Conservation (phyloP, 768 basidiomycete species). For the Saitozyma podzolica region DNA sequence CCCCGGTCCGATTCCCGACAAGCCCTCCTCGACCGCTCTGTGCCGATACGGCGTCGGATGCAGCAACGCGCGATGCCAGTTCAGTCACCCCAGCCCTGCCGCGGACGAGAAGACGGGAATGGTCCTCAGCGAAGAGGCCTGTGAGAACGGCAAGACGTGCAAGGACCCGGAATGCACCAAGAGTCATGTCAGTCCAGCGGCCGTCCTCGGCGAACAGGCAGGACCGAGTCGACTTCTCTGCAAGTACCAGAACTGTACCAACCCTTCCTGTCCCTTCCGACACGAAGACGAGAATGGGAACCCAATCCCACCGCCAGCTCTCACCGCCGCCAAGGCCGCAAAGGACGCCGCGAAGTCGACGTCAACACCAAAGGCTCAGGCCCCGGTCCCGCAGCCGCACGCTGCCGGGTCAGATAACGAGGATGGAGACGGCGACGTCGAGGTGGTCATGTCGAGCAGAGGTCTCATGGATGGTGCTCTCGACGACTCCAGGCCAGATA, state of each 20-base stretch:
- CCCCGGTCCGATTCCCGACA: constrained; percentile 46
- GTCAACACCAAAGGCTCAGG: constrained; percentile 9
- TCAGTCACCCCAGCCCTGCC: constrained; percentile 94
- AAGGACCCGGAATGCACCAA: constrained; percentile 92
- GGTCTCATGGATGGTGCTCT: constrained; percentile 43
- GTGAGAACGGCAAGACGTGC: constrained; percentile 83
- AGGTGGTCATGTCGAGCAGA: constrained; percentile 43
- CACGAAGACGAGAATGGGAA: constrained; percentile 52
- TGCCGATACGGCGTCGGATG: constrained; percentile 94
- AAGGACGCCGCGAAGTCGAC: constrained; percentile 10
- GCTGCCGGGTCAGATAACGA: constrained; percentile 35
- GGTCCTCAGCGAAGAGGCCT: constrained; percentile 89
- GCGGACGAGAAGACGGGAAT: constrained; percentile 92
- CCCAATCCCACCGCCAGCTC: constrained; percentile 48
- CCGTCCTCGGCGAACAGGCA: constrained; percentile 59
- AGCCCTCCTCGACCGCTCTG: constrained; percentile 56
- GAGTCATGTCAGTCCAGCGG: constrained; percentile 85
- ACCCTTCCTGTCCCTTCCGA: constrained; percentile 51
- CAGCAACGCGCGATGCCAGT: constrained; percentile 82
- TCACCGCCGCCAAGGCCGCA: constrained; percentile 34
- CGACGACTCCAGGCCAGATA: constrained; percentile 31
- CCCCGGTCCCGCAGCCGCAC: constrained; percentile 1
- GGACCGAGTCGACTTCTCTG: constrained; percentile 47
- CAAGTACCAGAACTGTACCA: constrained; percentile 53
- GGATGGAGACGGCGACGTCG: constrained; percentile 40